Conservation (phyloP, 495 filamentous ascomycete species). For the Lophiotrema nucula region DNA sequence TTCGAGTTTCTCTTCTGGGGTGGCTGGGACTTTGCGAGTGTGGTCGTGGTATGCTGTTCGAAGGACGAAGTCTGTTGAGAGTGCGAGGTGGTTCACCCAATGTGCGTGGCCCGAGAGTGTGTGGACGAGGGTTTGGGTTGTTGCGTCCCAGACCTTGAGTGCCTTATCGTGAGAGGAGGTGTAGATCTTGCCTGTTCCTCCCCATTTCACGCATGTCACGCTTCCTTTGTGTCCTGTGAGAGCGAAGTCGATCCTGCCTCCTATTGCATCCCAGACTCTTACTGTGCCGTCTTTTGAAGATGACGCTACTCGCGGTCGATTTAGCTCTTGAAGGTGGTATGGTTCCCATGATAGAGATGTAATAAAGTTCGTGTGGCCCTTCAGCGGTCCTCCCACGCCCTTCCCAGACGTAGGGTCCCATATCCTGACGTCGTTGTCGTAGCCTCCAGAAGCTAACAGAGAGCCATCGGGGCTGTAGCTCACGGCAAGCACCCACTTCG, state of each 20-base stretch:
- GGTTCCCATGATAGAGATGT: slow-evolving; percentile 90
- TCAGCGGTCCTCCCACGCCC: slow-evolving; percentile 70
- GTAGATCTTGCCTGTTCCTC: slow-evolving; percentile 83
- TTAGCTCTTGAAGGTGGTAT: slow-evolving; percentile 76
- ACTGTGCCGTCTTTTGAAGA: slow-evolving; percentile 89
- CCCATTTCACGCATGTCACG: slow-evolving; percentile 92
- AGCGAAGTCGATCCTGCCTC: slow-evolving; percentile 73
- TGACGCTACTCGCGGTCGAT: slow-evolving; percentile 77
- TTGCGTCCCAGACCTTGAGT: slow-evolving; percentile 86
- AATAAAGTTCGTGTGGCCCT: slow-evolving; percentile 90
- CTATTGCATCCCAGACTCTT: slow-evolving; percentile 81
- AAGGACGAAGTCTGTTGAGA: slow-evolving; percentile 90
- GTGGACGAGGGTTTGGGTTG: slow-evolving; percentile 73
- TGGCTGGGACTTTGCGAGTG: slow-evolving; percentile 64
- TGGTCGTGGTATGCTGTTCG: slow-evolving; percentile 88
- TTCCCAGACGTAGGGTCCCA: slow-evolving; percentile 88
- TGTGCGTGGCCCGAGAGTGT: slow-evolving; percentile 81
- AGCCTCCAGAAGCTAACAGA: slow-evolving; percentile 84
- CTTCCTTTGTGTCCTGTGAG: slow-evolving; percentile 85
- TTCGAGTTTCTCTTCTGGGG: slow-evolving; percentile 66
- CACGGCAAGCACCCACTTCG: slow-evolving; percentile 87
- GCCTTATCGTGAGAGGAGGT: slow-evolving; percentile 90
- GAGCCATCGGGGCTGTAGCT: slow-evolving; percentile 81
- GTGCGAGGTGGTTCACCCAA: slow-evolving; percentile 92
- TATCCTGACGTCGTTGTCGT: slow-evolving; percentile 87